Evolutionary conservation across 345 rosid species (phyloP), one percentile per base, ranked within the genome.

Genomic region (Camelina sativa): DNA sequence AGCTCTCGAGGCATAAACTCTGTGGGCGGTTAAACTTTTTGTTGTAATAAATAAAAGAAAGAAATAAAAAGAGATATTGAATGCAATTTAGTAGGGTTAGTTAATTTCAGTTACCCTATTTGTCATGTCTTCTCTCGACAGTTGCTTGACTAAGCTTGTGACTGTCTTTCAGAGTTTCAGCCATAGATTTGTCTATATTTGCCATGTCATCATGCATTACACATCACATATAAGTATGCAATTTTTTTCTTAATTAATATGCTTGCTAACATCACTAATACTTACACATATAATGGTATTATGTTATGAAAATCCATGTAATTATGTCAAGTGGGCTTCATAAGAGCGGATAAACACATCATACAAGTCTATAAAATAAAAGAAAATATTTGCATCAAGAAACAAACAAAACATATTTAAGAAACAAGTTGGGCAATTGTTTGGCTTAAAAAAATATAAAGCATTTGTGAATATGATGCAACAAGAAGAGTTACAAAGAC

Each of bases 121-220:
- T 69, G 80, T 46, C 71, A 55, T 70, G 66, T 69, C 80, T 69
- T 76, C 80, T 67, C 75, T 70, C 71, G 76, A 70, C 80, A 63
- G 65, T 76, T 69, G 44, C 66, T 69, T 63, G 71, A 70, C 71
- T 76, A 35, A 32, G 43, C 68, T 67, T 53, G 79, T 76, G 67
- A 50, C 73, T 50, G 38, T 25, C 46, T 62, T 38, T 41, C 28
- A 44, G 57, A 43, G 13, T 73, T 50, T 67, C 48, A 44, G 43
- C 59, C 59, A 54, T 22, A 61, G 9, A 61, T 69, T 43, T 61
- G 58, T 69, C 70, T 23, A 53, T 25, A 53, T 53, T 10, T 69
- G 62, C 69, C 74, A 67, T 37, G 62, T 67, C 73, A 75, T 50
- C 67, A 4, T 25, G 20, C 65, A 65, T 46, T 22, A 37, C 44